Evolutionary conservation across 768 basidiomycete genomes (phyloP), one percentile per base, ranked within the genome.

Genomic region (Leccinum rimulosum): DNA sequence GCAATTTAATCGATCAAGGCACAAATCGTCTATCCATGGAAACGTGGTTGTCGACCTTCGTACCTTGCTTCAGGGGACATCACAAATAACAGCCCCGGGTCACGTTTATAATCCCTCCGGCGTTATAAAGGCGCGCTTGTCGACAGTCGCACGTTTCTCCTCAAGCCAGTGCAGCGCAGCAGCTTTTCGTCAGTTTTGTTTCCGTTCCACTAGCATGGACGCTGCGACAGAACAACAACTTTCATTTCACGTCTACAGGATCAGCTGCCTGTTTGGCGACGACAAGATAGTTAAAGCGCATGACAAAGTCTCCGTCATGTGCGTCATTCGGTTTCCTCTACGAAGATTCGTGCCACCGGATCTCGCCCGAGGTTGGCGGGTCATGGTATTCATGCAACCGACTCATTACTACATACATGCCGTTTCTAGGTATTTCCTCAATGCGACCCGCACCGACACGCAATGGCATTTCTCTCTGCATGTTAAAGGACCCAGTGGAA

Each of bases 221-320:
- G 47, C 49, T 30, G 25, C 33, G 15, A 25, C 47, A 48, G 61
- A 56, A 38, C 59, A 49, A 15, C 50, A 43, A 15, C 36, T 63
- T 15, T 69, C 66, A 10, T 54, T 71, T 31, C 70, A 73, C 50
- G 60, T 71, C 33, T 73, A 69, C 58, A 65, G 64, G 40, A 52
- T 65, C 4, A 67, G 67, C 6, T 55, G 70, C 22, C 50, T 71
- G 27, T 52, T 71, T n/a, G 60, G 69, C n/a, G 66, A 67, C 49
- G 58, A 69, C 25, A 66, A 56, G 53, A 31, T 71, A 50, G 19
- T 71, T 25, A 71, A 63, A 52, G 71, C 66, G 2, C 64, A 65
- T 31, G 71, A 71, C 38, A 70, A 62, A 45, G 35, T 47, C 19
- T 69, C 66, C 0, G 35, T 28, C n/a, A 43, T 60, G 70, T 71